phyloP scores from a whole-genome alignment of 352 stramenopile species.

The Phytophthora megakarya region DNA sequence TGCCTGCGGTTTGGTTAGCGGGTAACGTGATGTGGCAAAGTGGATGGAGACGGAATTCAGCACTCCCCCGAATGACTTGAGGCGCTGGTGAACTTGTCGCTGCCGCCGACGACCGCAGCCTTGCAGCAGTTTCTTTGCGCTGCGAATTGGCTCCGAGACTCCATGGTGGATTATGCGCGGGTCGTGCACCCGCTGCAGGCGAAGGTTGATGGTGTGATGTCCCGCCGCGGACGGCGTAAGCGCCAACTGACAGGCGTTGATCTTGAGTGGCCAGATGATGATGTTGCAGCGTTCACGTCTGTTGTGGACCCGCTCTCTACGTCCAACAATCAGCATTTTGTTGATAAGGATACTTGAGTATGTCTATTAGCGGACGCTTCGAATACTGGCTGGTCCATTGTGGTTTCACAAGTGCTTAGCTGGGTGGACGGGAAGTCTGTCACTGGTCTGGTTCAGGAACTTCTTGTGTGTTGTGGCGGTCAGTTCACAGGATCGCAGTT shows the following conservation, averaged over 20 bases:
- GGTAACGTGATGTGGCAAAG: background rate
- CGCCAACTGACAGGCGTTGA: background rate
- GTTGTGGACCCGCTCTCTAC: background rate
- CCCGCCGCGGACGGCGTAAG: background rate
- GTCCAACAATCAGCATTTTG: background rate
- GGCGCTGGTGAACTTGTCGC: background rate
- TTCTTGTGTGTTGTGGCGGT: too few relatives aligned
- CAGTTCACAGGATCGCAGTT: too few relatives aligned
- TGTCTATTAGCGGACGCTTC: background rate
- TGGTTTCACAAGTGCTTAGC: background rate
- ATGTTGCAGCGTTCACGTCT: background rate
- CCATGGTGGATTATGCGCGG: slow-evolving; percentile 22
- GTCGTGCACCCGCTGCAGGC: slow-evolving; percentile 15
- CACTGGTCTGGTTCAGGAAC: too few relatives aligned
- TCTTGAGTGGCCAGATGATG: background rate
- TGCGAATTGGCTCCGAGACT: slow-evolving; percentile 25
- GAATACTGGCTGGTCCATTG: background rate
- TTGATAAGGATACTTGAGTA: background rate
- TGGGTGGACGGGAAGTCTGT: background rate
- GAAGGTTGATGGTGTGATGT: slow-evolving; percentile 15
- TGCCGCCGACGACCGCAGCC: slow-evolving; percentile 6
- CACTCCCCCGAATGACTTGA: too few relatives aligned
- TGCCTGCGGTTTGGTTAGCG: background rate
- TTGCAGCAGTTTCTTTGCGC: slow-evolving; percentile 17
- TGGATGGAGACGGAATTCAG: background rate